These are phyloP conservation scores for Diaporthe ilicicola DNA, from an alignment of 2,329 filamentous ascomycete genomes.

Conservation along the genomic window DNA sequence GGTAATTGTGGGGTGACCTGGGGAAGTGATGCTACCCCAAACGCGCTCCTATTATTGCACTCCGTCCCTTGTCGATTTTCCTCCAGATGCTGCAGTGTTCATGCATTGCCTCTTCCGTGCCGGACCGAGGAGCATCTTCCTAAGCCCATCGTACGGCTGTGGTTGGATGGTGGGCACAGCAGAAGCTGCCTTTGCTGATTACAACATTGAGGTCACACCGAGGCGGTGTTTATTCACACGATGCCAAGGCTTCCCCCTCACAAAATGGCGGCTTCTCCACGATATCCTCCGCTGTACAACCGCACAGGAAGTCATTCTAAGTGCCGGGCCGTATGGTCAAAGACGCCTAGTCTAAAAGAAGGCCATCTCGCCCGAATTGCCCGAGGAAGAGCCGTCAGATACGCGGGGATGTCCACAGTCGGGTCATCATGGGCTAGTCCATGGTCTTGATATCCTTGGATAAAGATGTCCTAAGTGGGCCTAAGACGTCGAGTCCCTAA, in stretches of 20 bases:
- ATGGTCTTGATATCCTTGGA: background rate
- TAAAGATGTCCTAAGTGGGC: background rate
- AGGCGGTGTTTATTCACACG: background rate
- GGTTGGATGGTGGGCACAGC: background rate
- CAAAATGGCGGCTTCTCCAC: background rate
- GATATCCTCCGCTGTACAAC: background rate
- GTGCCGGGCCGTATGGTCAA: background rate
- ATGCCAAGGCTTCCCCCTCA: background rate
- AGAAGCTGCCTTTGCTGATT: background rate
- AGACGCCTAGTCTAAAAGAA: background rate
- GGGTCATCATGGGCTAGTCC: background rate
- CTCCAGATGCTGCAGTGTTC: background rate
- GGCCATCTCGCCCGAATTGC: background rate
- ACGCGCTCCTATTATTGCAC: background rate
- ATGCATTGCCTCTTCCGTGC: no score
- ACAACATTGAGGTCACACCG: background rate
- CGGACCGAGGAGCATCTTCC: background rate
- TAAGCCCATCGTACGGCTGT: no score
- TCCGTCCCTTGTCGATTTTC: background rate
- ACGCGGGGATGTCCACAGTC: background rate
- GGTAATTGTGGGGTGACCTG: constrained; percentile 7
- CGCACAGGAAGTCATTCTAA: background rate
- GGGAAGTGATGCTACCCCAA: background rate
- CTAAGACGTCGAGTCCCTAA: background rate
- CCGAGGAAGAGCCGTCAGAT: constrained; percentile 9